Evolutionary conservation across 305 asterid species (phyloP).

Genomic region (Solanum hybrid): DNA sequence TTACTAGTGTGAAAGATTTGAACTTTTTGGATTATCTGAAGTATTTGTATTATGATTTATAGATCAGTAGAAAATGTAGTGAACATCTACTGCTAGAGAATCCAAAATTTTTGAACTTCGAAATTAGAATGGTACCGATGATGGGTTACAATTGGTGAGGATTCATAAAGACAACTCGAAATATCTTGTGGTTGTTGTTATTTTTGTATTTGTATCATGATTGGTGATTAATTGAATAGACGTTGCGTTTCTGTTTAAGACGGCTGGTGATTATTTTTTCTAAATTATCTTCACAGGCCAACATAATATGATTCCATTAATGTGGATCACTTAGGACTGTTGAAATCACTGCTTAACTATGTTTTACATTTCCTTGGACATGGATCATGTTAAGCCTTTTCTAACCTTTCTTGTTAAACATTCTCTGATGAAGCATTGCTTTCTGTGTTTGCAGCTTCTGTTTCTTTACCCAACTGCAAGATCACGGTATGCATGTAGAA

Average conservation of each 20-base stretch:
- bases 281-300: neutral
- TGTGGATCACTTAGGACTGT: neutral
- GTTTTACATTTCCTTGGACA: neutral
- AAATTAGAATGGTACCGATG: neutral
- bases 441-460: conserved; percentile 1
- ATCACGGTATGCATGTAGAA: neutral
- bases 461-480: neutral
- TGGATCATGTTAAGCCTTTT: neutral
- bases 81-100: neutral
- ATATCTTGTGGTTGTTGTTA: neutral
- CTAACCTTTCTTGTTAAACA: neutral
- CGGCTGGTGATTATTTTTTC: neutral
- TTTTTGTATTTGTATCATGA: neutral
- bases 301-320: neutral
- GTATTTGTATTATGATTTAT: neutral
- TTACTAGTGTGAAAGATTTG: neutral
- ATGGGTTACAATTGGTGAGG: neutral
- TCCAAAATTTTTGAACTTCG: neutral
- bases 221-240: neutral
- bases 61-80: neutral
- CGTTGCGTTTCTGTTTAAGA: neutral
- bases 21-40: neutral
- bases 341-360: neutral
- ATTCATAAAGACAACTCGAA: neutral
- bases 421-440: neutral